phyloP scores from a whole-genome alignment of 192 early-diverging fungal genomes.

The Backusella tuberculispora region DNA sequence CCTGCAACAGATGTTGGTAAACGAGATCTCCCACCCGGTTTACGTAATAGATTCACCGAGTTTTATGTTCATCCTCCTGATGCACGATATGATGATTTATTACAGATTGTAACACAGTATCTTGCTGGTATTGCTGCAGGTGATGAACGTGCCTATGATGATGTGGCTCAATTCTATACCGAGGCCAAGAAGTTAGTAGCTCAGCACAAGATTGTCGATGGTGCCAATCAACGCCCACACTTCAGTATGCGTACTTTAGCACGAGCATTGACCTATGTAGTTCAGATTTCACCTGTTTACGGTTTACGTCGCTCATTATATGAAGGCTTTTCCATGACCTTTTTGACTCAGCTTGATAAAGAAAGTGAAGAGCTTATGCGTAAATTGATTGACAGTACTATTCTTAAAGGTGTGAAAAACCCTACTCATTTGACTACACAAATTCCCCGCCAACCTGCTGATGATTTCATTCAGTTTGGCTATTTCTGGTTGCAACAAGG shows the following conservation, averaged over 20 bases:
- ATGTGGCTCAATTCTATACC: slow-evolving; percentile 86
- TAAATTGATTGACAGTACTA: slow-evolving; percentile 57
- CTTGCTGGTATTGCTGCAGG: slow-evolving; percentile 62
- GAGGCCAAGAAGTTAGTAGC: slow-evolving; percentile 70
- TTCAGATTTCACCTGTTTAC: slow-evolving; percentile 72
- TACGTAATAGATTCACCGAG: slow-evolving; percentile 93
- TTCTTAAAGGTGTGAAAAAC: slow-evolving; percentile 65
- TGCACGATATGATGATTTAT: slow-evolving; percentile 75
- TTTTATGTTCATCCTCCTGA: slow-evolving; percentile 95
- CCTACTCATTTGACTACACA: slow-evolving; percentile 57
- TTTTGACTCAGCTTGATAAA: slow-evolving; percentile 83
- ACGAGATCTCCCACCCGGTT: slow-evolving; percentile 88
- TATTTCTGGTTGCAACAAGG: slow-evolving; percentile 84
- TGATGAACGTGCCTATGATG: slow-evolving; percentile 58
- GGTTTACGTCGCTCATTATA: slow-evolving; percentile 83
- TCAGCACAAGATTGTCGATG: slow-evolving; percentile 82
- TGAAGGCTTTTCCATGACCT: slow-evolving; percentile 96
- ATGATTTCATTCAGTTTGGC: slow-evolving; percentile 73
- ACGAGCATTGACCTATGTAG: slow-evolving; percentile 82
- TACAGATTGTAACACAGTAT: slow-evolving; percentile 81
- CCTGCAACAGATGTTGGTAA: slow-evolving; percentile 98
- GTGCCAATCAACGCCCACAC: slow-evolving; percentile 85
- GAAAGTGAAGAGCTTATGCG: slow-evolving; percentile 64
- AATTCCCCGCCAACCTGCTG: slow-evolving; percentile 58
- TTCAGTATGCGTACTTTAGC: slow-evolving; percentile 93